A percentile compares a stretch with the other conserved stretches of the same genome.
Conservation (phyloP, 1,284 basidiomycete species). For the Sanghuangporus baumii region DNA sequence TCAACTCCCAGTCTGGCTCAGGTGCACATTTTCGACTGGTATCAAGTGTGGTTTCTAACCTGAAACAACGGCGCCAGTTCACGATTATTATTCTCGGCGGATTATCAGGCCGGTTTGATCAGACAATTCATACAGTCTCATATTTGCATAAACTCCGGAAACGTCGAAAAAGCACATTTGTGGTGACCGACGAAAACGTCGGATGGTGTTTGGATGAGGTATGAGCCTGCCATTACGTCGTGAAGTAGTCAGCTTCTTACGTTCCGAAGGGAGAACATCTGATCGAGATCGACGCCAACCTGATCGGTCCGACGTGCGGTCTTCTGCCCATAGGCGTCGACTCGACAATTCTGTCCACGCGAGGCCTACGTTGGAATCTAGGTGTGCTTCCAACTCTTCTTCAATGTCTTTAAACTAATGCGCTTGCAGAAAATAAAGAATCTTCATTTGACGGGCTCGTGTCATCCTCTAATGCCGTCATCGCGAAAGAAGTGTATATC, state of each 20-base stretch:
- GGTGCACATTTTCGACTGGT: background rate
- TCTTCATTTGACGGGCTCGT: slow-evolving; percentile 80
- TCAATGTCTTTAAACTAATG: background rate
- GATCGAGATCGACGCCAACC: slow-evolving; percentile 66
- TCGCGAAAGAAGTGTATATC: slow-evolving; percentile 66
- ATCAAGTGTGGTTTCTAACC: background rate
- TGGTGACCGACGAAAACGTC: slow-evolving; percentile 81
- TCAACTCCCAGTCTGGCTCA: slow-evolving; percentile 33
- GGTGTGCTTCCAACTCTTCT: slow-evolving; percentile 39
- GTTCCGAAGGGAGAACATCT: slow-evolving; percentile 66
- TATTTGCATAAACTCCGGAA: slow-evolving; percentile 78
- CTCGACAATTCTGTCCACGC: slow-evolving; percentile 71
- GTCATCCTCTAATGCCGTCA: slow-evolving; percentile 89
- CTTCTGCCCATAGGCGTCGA: slow-evolving; percentile 85
- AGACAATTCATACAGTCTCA: slow-evolving; percentile 88
- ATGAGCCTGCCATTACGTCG: slow-evolving; percentile 24
- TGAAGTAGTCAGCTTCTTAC: background rate
- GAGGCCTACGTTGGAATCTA: slow-evolving; percentile 88
- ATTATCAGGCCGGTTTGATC: slow-evolving; percentile 86
- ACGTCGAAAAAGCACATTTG: slow-evolving; percentile 59
- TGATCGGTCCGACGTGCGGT: slow-evolving; percentile 87
- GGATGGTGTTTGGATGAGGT: slow-evolving; percentile 86
- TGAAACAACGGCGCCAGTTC: slow-evolving; percentile 36
- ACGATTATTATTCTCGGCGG: slow-evolving; percentile 84
- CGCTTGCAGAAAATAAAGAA: slow-evolving; percentile 42